Evolutionary conservation across 331 rosid genomes (phyloP).

Genomic region (Stylosanthes scabra): DNA sequence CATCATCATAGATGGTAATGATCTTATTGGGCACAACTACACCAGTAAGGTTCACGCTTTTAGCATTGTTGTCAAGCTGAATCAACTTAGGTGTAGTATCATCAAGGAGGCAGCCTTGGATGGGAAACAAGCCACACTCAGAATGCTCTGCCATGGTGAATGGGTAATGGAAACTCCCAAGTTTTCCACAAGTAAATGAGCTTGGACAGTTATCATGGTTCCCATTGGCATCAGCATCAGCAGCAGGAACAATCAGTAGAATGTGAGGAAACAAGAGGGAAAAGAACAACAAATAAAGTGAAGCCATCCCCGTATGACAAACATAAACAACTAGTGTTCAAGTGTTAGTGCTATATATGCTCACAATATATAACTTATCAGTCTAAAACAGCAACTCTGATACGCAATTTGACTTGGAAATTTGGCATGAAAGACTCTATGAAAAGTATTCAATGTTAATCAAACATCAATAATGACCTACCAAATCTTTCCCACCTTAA

Average conservation of each 20-base stretch:
- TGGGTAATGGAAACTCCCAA: slow-evolving; percentile 9
- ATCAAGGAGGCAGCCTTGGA: background rate
- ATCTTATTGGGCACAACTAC: background rate
- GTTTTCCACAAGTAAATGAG: background rate
- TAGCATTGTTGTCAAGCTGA: slow-evolving; percentile 33
- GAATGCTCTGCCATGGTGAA: background rate
- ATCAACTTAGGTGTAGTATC: background rate
- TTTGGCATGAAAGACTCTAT: slow-evolving; percentile 26
- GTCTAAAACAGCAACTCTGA: slow-evolving; percentile 19
- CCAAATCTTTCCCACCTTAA: background rate
- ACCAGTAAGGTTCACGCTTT: background rate
- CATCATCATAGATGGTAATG: background rate
- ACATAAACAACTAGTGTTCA: background rate
- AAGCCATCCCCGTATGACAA: background rate
- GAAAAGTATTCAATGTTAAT: slow-evolving; percentile 11
- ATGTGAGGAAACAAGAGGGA: too few species aligned
- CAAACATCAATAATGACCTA: background rate
- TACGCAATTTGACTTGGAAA: slow-evolving; percentile 39
- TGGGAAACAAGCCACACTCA: slow-evolving; percentile 34
- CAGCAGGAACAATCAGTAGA: too few species aligned
- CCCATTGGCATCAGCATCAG: too few species aligned
- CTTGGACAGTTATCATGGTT: background rate
- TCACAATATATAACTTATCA: slow-evolving; percentile 6
- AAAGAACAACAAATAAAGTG: too few species aligned
- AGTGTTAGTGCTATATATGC: background rate